Base-by-base conservation (phyloP, 1,139 yeast species). In the Blastobotrys malaysiensis region DNA sequence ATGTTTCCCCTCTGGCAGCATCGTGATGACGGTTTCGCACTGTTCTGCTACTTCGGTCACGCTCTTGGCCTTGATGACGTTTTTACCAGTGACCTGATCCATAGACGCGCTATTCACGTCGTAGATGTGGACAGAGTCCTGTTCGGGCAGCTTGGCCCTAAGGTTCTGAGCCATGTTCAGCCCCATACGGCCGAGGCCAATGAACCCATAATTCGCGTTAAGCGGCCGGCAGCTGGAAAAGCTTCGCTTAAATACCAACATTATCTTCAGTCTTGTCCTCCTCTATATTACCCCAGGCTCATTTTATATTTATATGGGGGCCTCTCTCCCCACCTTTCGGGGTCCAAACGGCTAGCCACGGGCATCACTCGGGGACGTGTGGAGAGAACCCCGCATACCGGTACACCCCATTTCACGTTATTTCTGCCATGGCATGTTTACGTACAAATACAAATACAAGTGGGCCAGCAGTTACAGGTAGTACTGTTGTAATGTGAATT, bases 1-100 rank as follows among this genome's bases (percentile, higher is more conserved):
- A 58, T 81, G 85, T 60, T 71, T 70, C 1, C 84, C 83, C 62
- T 79, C 84, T 1, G 85, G 85, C 6, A 81, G 81, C 84, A 81
- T 80, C 19, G 84, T 78, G 45, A 80, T 63, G 44, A 81, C 70
- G 9, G 63, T 57, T 9, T 54, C 59, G 46, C 77, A 70, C 36
- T 69, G 75, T 13, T 63, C 55, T 43, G 75, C 78, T 9, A 76
- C 79, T 5, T 70, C 71, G 13, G 67, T 69, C 9, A 73, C 77
- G 55, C 75, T 74, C 3, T 51, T 16, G 14, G 65, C 64, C 1
- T 53, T 48, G 5, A 52, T 49, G 18, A 65, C 59, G 50, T 57
- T 56, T 14, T 58, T 52, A 3, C 63, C 63, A 20, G 44, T 43
- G 11, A 63, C 50, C 36, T 48, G 43, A 19, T 65, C 57, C 20